Percentiles rank a stretch among this genome's conserved stretches.
Evolutionary conservation across 163 green algal species (phyloP).

Genomic region (Chlorella variabilis): DNA sequence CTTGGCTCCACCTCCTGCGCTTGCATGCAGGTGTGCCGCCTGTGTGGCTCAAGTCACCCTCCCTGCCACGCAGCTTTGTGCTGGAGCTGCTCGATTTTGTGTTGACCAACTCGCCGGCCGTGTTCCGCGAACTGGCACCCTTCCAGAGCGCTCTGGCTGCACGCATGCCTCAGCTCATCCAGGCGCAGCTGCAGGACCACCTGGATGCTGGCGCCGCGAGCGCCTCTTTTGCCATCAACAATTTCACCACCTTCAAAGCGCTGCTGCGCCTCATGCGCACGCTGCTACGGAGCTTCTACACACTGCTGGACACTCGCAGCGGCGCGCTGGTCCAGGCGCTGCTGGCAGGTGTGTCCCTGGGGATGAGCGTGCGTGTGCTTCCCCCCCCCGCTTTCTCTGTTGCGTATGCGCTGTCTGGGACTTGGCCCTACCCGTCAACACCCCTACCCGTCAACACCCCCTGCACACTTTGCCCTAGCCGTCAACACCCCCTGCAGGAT

Average conservation of each 20-base stretch:
- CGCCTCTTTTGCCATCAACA: conserved; percentile 8
- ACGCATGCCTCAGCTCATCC: conserved; percentile 61
- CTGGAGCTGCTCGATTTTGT: conserved; percentile 93
- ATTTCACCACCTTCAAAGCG: conserved; percentile 53
- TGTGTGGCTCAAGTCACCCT: conserved; percentile 72
- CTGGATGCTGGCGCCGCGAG: conserved; percentile 63
- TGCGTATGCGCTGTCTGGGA: too few species aligned
- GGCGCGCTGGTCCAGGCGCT: conserved; percentile 61
- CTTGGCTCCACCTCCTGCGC: too few species aligned
- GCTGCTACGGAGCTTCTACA: conserved; percentile 67
- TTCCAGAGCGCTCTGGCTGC: conserved; percentile 61
- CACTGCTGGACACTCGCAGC: conserved; percentile 63
- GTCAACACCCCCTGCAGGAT: too few species aligned
- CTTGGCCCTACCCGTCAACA: too few species aligned
- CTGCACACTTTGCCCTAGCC: background rate
- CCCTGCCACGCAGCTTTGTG: conserved; percentile 76
- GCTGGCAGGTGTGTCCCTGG: conserved; percentile 55
- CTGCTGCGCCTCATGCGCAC: conserved; percentile 73
- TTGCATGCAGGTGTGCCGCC: conserved; percentile 39
- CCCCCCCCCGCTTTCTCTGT: too few species aligned
- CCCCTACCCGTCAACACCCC: too few species aligned
- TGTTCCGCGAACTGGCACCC: conserved; percentile 64
- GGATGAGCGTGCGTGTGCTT: too few species aligned
- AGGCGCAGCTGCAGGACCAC: conserved; percentile 67
- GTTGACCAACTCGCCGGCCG: conserved; percentile 64